Base-by-base conservation (phyloP, 352 stramenopile species). In the Globisporangium takayamanum region DNA sequence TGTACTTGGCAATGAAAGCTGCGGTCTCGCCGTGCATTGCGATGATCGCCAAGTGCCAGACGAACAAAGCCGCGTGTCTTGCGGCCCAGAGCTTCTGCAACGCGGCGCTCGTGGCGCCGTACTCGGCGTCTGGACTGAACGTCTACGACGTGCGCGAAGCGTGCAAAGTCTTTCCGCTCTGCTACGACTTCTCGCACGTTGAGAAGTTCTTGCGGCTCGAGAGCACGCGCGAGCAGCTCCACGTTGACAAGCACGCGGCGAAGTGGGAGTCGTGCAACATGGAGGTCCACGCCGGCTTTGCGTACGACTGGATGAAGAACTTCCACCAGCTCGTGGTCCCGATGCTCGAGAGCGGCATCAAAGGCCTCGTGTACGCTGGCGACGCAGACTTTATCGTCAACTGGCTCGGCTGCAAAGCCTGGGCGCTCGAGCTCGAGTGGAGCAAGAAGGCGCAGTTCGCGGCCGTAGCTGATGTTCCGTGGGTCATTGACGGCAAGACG, bases 331-430 rank as follows among this genome's bases (percentile, higher is more conserved):
- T 94, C 50, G 75, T 98, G 16, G 79, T 83, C 28, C 72, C 95
- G 39, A 62, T 98, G 28, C 70, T 99, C 1, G 60, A 87, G 47
- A 62, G 67, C 14, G 73, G 74, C 28, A 73, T 92, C 7, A 71
- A 71, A 8, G 92, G 97, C 20, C 73, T 98, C 8, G 93, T 99
- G 65, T 99, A 99, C 74, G 92, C 94, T 25, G 96, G 97, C 53
- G 97, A 99, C 72, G 79, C 92, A 11, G 96, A 99, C 69, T 97
- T 98, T 62, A 98, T 99, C 69, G 98, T 91, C 76, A 99, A 99
- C 69, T 63, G 57, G 48, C 48, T 53, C 25, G 48, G 48, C 48
- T 53, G 48, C 48, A 53, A 53, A n/a, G 48, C 48, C 48, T 53
- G 48, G 48, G 41, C 48, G 26, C 48, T 53, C 10, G 48, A 22